These are phyloP conservation scores for Dictyophora rubrovolvata DNA, from an alignment of 768 basidiomycete genomes.

Conservation along the genomic window DNA sequence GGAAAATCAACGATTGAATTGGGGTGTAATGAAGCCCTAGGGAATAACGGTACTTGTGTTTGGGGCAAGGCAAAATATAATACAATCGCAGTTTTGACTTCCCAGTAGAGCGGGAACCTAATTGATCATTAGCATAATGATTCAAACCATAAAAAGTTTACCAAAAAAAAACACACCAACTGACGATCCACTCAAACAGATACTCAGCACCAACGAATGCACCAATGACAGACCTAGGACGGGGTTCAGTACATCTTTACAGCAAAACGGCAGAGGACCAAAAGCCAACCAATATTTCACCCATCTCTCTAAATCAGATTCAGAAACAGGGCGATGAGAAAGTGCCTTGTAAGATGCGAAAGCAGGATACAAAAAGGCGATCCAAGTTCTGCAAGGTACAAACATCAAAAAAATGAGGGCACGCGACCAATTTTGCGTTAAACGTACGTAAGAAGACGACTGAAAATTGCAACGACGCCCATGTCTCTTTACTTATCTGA, in stretches of 20 bases:
- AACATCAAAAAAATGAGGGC: constrained; percentile 6
- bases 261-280: not conserved
- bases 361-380: constrained; percentile 54
- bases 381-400: constrained; percentile 46
- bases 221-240: constrained; percentile 35
- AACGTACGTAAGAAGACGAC: constrained; percentile 39
- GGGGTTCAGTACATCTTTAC: not conserved
- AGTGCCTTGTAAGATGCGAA: constrained; percentile 62
- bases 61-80: constrained; percentile 62
- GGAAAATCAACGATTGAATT: constrained; percentile 10
- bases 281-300: constrained; percentile 43
- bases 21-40: not conserved
- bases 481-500: not conserved
- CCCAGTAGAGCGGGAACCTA: constrained; percentile 75
- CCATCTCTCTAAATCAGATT: constrained; percentile 46
- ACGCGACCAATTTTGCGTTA: not conserved
- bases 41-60: constrained; percentile 39
- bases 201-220: constrained; percentile 53
- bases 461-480: constrained; percentile 42
- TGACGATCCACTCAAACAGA: constrained; percentile 50
- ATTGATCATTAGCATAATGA: not conserved
- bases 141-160: not conserved
- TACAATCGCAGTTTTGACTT: constrained; percentile 55
- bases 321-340: constrained; percentile 38
- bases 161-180: constrained; percentile 38